Base-by-base conservation (phyloP, 2,329 filamentous ascomycete genomes). In the Penicillium sclerotigenum region DNA sequence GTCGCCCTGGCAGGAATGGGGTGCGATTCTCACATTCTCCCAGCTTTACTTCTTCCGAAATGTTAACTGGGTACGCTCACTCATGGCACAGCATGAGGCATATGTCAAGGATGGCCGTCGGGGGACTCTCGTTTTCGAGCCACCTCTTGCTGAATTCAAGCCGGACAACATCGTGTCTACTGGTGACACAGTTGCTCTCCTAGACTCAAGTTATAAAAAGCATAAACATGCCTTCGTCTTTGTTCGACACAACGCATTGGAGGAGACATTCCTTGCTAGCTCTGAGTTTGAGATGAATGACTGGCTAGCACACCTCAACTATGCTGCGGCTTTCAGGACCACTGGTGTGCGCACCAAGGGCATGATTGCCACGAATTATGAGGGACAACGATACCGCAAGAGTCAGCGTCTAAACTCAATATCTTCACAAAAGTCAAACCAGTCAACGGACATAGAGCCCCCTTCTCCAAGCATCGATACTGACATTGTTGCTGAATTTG, bases 1-100 rank as follows among this genome's bases (percentile, higher is more conserved):
- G 41, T 97, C 93, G 11, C 93, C 94, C 1, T 99, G 94, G 94
- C 93, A 97, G 70, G 94, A 99, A 80, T 99, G 94, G 94, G 94
- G 94, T 50, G 94, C 91, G 24, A 89, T 99, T 56, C 81, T 99
- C 29, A 99, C 94, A 0, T 91, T 93, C n/a, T 95, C 94, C 6
- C 93, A 97, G 68, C 83, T 99, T 8, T 99, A 97, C 73, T 91
- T 99, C 73, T 99, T 97, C 78, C 87, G 90, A 56, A 97, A 97
- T 70, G 88, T 91, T 5, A 81, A 86, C 20, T 99, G 94, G 93
- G 86, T 96, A 33, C 97, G 96, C 73, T 89, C 83, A 56, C 75
- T 99, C 61, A 91, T 97, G 78, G 84, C 89, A 60, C 94, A 99
- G 70, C 87, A 93, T 69, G 91, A 96, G 43, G 80, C 81, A 13